These are phyloP conservation scores for Vachellia collinsii DNA, from an alignment of 306 rosid species.

Conservation along the genomic window DNA sequence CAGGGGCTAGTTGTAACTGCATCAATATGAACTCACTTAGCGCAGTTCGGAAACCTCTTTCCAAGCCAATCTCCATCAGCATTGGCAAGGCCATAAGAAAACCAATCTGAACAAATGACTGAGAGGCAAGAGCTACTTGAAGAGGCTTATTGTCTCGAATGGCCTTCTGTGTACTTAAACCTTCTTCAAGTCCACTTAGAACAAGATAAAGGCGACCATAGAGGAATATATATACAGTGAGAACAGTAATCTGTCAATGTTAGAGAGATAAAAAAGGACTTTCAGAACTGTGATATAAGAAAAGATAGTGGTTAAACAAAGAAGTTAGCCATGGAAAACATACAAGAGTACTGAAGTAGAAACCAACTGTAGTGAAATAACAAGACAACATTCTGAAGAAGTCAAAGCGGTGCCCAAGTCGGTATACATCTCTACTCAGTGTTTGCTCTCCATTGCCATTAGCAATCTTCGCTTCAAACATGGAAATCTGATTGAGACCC, in stretches of 20 bases:
- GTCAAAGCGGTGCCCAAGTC: constrained; percentile 98
- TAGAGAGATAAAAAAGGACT: constrained; percentile 14
- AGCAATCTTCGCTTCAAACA: constrained; percentile 98
- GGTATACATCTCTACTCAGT: constrained; percentile 89
- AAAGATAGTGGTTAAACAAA: not conserved
- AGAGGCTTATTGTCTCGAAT: constrained; percentile 94
- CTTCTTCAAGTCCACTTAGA: constrained; percentile 96
- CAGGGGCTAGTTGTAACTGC: constrained; percentile 97
- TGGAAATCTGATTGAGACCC: constrained; percentile 98
- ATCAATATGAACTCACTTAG: constrained; percentile 90
- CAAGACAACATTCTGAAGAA: constrained; percentile 94
- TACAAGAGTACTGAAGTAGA: constrained; percentile 96
- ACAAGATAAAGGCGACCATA: constrained; percentile 98
- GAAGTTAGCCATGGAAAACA: constrained; percentile 15
- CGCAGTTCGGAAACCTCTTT: constrained; percentile 96
- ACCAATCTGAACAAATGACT: constrained; percentile 96
- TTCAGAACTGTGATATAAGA: constrained; percentile 24
- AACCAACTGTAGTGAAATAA: constrained; percentile 94
- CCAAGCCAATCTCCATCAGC: constrained; percentile 98
- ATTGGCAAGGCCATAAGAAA: constrained; percentile 95
- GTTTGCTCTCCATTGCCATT: constrained; percentile 99
- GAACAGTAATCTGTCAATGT: constrained; percentile 85
- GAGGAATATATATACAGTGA: constrained; percentile 89
- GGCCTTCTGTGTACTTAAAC: constrained; percentile 71
- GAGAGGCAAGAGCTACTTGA: constrained; percentile 98